Evolutionary conservation across 1,139 yeast genomes (phyloP).

Genomic region (Lodderomyces jiufengensis): DNA sequence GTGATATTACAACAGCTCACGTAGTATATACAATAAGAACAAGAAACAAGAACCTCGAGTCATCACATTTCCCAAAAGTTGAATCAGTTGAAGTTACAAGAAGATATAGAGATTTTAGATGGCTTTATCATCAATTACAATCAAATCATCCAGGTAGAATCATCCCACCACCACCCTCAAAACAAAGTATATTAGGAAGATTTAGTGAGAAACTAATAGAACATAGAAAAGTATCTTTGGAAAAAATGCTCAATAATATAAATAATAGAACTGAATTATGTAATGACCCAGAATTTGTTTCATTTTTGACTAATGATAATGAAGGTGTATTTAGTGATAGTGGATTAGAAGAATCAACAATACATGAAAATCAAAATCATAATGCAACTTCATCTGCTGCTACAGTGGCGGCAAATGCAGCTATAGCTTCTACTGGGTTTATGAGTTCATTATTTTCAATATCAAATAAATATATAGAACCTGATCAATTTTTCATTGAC

Average conservation of each 20-base stretch:
- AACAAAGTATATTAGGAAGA: constrained; percentile 82
- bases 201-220: constrained; percentile 87
- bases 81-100: constrained; percentile 56
- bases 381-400: constrained; percentile 16
- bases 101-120: constrained; percentile 75
- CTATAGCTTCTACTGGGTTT: constrained; percentile 41
- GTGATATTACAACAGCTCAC: constrained; percentile 85
- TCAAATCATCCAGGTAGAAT: constrained; percentile 85
- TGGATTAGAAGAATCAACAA: constrained; percentile 49
- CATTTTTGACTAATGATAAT: constrained; percentile 54
- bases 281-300: constrained; percentile 68
- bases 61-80: constrained; percentile 24
- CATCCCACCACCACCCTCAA: constrained; percentile 96
- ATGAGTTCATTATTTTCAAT: constrained; percentile 61
- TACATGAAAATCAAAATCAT: constrained; percentile 27
- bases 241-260: constrained; percentile 77
- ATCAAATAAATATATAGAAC: constrained; percentile 64
- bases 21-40: constrained; percentile 81
- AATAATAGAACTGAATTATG: constrained; percentile 54
- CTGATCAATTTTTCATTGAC: constrained; percentile 72
- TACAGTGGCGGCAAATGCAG: constrained; percentile 17
- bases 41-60: constrained; percentile 32
- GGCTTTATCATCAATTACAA: constrained; percentile 89
- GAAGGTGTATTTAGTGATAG: constrained; percentile 43
- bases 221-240: constrained; percentile 79